A percentile compares a stretch with the other conserved stretches of the same genome.
phyloP scores from a whole-genome alignment of 2,329 filamentous ascomycete genomes.

The Fusarium dimerum region DNA sequence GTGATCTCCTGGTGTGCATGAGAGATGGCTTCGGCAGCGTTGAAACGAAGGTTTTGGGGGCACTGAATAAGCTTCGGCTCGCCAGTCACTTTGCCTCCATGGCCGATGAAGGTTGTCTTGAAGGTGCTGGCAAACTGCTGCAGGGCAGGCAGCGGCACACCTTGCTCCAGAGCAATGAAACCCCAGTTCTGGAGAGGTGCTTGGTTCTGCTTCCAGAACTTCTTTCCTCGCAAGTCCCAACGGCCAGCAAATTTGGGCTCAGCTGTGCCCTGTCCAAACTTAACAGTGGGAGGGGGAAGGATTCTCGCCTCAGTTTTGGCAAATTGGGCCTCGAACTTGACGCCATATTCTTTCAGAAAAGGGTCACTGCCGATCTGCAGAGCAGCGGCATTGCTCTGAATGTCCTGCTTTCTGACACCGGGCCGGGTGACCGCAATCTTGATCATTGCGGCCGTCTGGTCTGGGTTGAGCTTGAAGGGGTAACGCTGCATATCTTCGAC shows the following conservation, averaged over 20 bases:
- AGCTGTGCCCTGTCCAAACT: slow-evolving; percentile 59
- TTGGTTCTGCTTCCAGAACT: slow-evolving; percentile 66
- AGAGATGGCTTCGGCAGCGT: slow-evolving; percentile 52
- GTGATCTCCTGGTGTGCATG: slow-evolving; percentile 50
- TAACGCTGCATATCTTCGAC: slow-evolving; percentile 60
- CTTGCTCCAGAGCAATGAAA: slow-evolving; percentile 65
- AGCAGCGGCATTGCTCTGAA: slow-evolving; percentile 56
- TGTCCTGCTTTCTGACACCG: slow-evolving; percentile 63
- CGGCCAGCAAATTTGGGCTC: slow-evolving; percentile 70
- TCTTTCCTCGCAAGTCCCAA: slow-evolving; percentile 85
- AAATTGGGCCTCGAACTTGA: slow-evolving; percentile 67
- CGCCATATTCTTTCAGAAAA: slow-evolving; percentile 71
- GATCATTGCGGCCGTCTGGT: slow-evolving; percentile 84
- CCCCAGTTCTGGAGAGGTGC: slow-evolving; percentile 72
- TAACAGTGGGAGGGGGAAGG: slow-evolving; percentile 69
- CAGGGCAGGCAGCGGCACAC: slow-evolving; percentile 42
- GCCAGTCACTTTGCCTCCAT: slow-evolving; percentile 47
- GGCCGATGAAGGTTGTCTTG: slow-evolving; percentile 45
- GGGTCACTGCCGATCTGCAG: slow-evolving; percentile 70
- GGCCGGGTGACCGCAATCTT: slow-evolving; percentile 86
- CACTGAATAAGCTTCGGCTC: slow-evolving; percentile 39
- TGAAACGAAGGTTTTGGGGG: slow-evolving; percentile 35
- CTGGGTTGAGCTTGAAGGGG: slow-evolving; percentile 59
- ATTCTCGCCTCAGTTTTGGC: slow-evolving; percentile 69
- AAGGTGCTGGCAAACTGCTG: slow-evolving; percentile 44